phyloP scores from a whole-genome alignment of 176 grass and related monocot species.

The Microstegium vimineum region DNA sequence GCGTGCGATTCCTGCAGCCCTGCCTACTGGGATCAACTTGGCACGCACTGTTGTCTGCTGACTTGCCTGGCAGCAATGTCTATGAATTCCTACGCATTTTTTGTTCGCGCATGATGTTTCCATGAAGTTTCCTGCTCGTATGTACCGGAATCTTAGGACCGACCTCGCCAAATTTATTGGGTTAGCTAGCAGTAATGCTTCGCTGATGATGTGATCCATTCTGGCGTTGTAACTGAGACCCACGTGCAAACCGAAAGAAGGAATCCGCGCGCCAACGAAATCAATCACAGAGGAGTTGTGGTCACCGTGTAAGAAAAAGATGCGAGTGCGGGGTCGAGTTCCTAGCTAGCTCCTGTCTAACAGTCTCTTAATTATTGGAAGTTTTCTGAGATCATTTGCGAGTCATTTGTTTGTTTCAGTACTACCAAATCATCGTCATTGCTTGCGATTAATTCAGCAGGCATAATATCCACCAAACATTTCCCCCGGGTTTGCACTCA shows the following conservation, averaged over 20 bases:
- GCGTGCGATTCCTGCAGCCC: not conserved
- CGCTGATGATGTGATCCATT: not conserved
- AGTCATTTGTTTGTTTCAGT: not conserved
- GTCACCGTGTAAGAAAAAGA: not conserved
- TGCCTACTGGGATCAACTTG: slow-evolving; percentile 18
- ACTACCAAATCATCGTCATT: not conserved
- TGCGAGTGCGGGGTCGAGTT: not conserved
- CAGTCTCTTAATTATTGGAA: not conserved
- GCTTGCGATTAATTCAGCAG: not conserved
- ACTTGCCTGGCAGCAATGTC: not conserved
- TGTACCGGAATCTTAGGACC: slow-evolving; percentile 45
- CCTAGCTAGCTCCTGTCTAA: not conserved
- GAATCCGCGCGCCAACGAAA: slow-evolving; percentile 28
- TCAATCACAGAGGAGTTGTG: not conserved
- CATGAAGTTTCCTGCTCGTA: slow-evolving; percentile 30
- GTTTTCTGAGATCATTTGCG: not conserved
- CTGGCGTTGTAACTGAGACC: slow-evolving; percentile 14
- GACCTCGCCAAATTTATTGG: slow-evolving; percentile 21
- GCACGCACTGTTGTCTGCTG: slow-evolving; percentile 23
- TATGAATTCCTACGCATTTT: not conserved
- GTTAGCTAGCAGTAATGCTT: not conserved
- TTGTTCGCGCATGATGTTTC: slow-evolving; percentile 9
- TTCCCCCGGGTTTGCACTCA: not conserved
- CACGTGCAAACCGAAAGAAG: slow-evolving; percentile 38
- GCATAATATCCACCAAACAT: not conserved